Evolutionary conservation across 108 stramenopile species (phyloP).

Genomic region (Skeletonema menzelii): DNA sequence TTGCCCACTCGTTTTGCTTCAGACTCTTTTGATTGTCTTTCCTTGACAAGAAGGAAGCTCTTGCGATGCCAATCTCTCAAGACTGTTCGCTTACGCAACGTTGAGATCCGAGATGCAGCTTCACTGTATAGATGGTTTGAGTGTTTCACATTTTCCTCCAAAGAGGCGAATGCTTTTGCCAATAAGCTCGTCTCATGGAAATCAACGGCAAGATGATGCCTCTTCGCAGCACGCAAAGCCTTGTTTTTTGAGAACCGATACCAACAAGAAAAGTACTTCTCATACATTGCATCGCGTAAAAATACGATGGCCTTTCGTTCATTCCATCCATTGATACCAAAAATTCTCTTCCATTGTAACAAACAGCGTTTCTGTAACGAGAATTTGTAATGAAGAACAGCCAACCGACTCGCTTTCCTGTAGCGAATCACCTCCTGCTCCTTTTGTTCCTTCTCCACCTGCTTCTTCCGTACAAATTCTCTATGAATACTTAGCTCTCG

Average conservation of each 20-base stretch:
- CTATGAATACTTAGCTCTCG: conserved; percentile 14
- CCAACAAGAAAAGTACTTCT: conserved; percentile 27
- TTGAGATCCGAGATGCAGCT: neutral
- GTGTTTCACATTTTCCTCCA: conserved; percentile 21
- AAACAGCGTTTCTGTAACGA: conserved; percentile 17
- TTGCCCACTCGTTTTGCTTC: neutral
- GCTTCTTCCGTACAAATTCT: conserved; percentile 6
- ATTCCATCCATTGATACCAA: conserved; percentile 19
- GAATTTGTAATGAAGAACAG: conserved; percentile 25
- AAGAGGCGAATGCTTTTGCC: conserved; percentile 29
- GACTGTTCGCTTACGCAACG: neutral
- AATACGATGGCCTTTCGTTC: conserved; percentile 16
- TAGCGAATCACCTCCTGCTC: neutral
- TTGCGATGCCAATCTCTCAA: conserved; percentile 9
- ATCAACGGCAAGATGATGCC: conserved; percentile 26
- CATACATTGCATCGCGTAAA: conserved; percentile 18
- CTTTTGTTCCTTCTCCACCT: conserved; percentile 21
- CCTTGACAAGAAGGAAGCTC: neutral
- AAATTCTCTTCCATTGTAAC: conserved; percentile 25
- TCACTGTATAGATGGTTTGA: neutral
- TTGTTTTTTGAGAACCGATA: conserved; percentile 7
- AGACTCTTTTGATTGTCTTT: neutral
- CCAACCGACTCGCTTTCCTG: conserved; percentile 28
- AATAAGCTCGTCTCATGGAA: conserved; percentile 24
- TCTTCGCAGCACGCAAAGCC: conserved; percentile 6